Evolutionary conservation across 169 alveolate species (phyloP).

Genomic region (Besnoitia besnoiti): DNA sequence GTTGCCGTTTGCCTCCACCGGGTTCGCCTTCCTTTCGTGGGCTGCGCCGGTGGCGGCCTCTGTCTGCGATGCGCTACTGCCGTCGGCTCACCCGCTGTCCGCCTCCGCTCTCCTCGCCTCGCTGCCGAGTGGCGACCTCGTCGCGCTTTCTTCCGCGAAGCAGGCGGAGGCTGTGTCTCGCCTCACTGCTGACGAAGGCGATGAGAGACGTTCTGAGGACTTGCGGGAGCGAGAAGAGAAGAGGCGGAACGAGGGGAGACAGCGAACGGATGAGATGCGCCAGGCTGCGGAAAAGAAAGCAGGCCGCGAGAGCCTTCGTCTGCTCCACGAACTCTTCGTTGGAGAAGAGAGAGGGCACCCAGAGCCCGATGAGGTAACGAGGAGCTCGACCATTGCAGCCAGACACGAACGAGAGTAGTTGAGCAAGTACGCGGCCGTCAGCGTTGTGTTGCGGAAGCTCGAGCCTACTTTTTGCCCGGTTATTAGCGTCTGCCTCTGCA

Average conservation of each 20-base stretch:
- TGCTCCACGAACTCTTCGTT: neutral
- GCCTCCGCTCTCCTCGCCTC: neutral
- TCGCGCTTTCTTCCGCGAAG: neutral
- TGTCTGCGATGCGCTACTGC: neutral
- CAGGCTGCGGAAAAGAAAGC: neutral
- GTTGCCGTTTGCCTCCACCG: neutral
- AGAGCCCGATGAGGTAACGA: neutral
- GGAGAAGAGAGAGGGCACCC: neutral
- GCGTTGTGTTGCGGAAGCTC: no score
- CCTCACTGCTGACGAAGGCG: neutral
- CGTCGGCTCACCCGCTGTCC: neutral
- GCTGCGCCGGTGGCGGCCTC: neutral
- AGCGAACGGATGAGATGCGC: neutral
- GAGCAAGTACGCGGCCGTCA: no score
- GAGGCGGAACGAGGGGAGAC: neutral
- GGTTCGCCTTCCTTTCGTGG: neutral
- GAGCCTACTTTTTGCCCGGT: no score
- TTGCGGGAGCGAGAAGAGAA: neutral
- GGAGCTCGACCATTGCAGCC: neutral
- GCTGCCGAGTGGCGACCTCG: neutral
- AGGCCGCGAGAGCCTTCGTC: neutral
- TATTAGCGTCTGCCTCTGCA: no score
- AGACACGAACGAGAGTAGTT: no score
- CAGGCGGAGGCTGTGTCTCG: no score
- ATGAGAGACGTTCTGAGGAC: neutral